phyloP scores from a whole-genome alignment of 2,329 filamentous ascomycete species.

The Botryotinia globosa region DNA sequence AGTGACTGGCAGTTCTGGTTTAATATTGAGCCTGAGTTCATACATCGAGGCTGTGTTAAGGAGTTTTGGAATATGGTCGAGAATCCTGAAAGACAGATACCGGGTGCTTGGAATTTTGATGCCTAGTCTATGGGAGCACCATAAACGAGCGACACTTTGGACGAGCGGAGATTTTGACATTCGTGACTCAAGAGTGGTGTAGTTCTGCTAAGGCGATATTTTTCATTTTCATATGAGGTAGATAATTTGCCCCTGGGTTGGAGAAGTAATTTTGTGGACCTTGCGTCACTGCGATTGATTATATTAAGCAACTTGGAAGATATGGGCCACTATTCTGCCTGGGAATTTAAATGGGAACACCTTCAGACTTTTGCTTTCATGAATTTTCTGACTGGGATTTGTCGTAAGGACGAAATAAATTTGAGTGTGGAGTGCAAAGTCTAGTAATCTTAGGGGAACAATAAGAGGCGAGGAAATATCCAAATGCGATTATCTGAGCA shows the following conservation, averaged over 20 bases:
- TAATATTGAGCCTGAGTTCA: fast-evolving
- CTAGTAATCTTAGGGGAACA: neutral
- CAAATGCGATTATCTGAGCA: neutral
- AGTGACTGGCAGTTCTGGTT: conserved; percentile 8
- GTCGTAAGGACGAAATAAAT: fast-evolving
- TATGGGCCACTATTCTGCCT: neutral
- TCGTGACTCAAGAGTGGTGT: neutral
- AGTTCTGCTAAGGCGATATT: neutral
- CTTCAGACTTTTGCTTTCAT: neutral
- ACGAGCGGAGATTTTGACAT: too few species aligned
- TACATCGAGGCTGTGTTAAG: fast-evolving
- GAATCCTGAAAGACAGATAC: neutral
- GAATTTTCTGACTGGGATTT: too few species aligned
- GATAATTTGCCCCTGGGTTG: neutral
- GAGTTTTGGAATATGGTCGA: neutral
- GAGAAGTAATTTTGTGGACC: fast-evolving
- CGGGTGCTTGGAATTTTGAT: neutral
- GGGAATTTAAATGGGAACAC: neutral
- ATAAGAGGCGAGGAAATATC: neutral
- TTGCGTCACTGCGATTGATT: neutral
- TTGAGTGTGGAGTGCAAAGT: neutral
- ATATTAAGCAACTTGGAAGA: neutral
- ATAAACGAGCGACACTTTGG: too few species aligned
- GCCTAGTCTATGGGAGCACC: neutral
- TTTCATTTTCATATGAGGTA: neutral